Evolutionary conservation across 345 rosid species (phyloP).

Genomic region (Microthlaspi erraticum): DNA sequence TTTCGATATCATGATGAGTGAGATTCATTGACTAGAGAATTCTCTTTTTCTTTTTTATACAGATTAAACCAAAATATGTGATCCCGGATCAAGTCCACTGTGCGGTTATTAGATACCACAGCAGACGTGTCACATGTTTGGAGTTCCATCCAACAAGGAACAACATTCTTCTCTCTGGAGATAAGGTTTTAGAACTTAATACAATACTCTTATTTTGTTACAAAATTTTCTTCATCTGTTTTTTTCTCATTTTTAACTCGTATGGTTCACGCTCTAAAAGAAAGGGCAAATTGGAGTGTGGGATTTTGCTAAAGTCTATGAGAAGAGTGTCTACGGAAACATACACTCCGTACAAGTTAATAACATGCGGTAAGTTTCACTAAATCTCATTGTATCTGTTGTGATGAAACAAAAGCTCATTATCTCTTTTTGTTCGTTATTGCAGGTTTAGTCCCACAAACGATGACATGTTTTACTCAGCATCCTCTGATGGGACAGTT

Average conservation of each 20-base stretch:
- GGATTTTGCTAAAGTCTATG: conserved; percentile 89
- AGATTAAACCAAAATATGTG: conserved; percentile 77
- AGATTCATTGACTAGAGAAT: neutral
- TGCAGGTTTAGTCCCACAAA: conserved; percentile 81
- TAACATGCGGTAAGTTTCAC: conserved; percentile 67
- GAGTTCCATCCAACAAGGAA: conserved; percentile 94
- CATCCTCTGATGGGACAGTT: conserved; percentile 95
- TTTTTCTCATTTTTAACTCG: conserved; percentile 17
- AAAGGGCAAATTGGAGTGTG: conserved; percentile 98
- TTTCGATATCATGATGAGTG: conserved; percentile 1
- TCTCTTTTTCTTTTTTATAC: neutral
- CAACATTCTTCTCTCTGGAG: conserved; percentile 89
- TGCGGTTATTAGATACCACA: conserved; percentile 91
- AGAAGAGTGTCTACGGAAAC: conserved; percentile 81
- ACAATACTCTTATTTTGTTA: too few species aligned
- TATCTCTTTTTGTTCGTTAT: neutral
- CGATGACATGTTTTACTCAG: conserved; percentile 76
- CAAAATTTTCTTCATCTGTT: neutral
- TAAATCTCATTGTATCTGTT: neutral
- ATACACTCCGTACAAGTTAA: conserved; percentile 86
- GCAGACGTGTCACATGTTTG: conserved; percentile 90
- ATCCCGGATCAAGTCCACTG: conserved; percentile 88
- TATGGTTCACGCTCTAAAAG: conserved; percentile 49
- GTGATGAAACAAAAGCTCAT: neutral
- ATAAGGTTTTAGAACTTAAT: conserved; percentile 65